A percentile compares a stretch with the other conserved stretches of the same genome.
These are phyloP conservation scores for Pseudocercospora fijiensis DNA, from an alignment of 2,329 filamentous ascomycete species.

Conservation along the genomic window DNA sequence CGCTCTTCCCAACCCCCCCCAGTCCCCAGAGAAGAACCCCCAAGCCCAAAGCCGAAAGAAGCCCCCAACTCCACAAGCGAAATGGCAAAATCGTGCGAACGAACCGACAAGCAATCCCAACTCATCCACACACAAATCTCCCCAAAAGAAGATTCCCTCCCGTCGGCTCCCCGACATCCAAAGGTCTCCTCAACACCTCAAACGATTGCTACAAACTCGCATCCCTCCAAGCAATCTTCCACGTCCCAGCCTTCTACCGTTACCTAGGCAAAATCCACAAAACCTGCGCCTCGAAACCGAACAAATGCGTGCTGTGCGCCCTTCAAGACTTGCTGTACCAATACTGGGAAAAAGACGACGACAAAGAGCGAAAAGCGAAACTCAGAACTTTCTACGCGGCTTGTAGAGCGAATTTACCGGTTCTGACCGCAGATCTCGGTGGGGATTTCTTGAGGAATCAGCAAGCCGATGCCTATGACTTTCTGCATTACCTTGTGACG, in stretches of 20 bases:
- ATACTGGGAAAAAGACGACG: not conserved
- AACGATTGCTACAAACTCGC: slow-evolving; percentile 19
- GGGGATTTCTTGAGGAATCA: not conserved
- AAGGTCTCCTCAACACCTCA: slow-evolving; percentile 18
- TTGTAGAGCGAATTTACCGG: not conserved
- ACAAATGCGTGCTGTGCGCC: slow-evolving; percentile 14
- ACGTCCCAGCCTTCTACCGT: slow-evolving; percentile 17
- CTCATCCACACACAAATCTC: not conserved
- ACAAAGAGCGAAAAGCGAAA: not conserved
- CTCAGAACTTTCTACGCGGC: not conserved
- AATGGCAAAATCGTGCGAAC: slow-evolving; percentile 1
- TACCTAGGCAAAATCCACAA: slow-evolving; percentile 16
- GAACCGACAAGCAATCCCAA: slow-evolving; percentile 2
- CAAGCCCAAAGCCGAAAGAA: not conserved
- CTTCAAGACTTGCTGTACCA: slow-evolving; percentile 11
- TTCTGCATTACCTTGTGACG: slow-evolving; percentile 13
- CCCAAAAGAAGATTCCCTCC: slow-evolving; percentile 8
- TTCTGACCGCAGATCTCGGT: not conserved
- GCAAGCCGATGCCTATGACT: slow-evolving; percentile 12
- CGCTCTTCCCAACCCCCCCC: not conserved
- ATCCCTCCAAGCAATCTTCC: slow-evolving; percentile 15
- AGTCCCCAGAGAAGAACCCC: not conserved
- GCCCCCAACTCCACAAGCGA: not conserved
- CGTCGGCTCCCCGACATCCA: not conserved
- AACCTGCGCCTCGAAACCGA: not conserved